phyloP scores from a whole-genome alignment of 768 basidiomycete species.

The Russula lepida region DNA sequence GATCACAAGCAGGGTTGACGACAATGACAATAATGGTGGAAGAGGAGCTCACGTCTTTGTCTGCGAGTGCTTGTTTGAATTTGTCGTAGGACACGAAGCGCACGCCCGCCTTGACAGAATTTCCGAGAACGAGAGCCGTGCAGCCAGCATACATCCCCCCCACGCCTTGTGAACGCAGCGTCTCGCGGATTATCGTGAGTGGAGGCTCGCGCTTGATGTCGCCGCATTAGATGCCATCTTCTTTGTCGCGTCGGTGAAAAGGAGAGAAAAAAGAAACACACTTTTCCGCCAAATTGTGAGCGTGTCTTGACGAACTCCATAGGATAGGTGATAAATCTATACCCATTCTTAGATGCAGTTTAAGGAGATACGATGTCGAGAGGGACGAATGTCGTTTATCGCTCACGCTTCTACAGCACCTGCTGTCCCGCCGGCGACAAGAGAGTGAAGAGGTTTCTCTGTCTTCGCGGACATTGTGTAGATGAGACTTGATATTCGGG shows the following conservation, averaged over 20 bases:
- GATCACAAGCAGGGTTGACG: background rate
- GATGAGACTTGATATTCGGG: background rate
- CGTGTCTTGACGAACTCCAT: constrained; percentile 92
- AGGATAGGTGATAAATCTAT: constrained; percentile 78
- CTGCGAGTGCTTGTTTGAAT: constrained; percentile 78
- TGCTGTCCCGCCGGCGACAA: constrained; percentile 86
- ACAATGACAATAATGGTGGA: background rate
- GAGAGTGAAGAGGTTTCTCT: constrained; percentile 78
- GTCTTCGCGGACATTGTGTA: constrained; percentile 43
- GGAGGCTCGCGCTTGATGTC: constrained; percentile 56
- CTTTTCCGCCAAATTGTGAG: constrained; percentile 83
- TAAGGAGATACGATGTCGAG: constrained; percentile 19
- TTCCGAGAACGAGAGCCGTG: constrained; percentile 82
- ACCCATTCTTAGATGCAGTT: constrained; percentile 4
- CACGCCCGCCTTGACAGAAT: constrained; percentile 90
- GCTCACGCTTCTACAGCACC: constrained; percentile 89
- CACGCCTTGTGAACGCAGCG: constrained; percentile 66
- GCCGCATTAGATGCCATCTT: background rate
- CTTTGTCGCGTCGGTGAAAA: background rate
- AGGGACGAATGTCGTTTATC: background rate
- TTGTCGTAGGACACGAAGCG: constrained; percentile 92
- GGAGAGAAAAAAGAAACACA: constrained; percentile 23
- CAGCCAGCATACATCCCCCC: constrained; percentile 90
- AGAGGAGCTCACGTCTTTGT: constrained; percentile 52
- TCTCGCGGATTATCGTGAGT: constrained; percentile 63